Conservation (phyloP, 108 stramenopile species). For the Tribonema minus region DNA sequence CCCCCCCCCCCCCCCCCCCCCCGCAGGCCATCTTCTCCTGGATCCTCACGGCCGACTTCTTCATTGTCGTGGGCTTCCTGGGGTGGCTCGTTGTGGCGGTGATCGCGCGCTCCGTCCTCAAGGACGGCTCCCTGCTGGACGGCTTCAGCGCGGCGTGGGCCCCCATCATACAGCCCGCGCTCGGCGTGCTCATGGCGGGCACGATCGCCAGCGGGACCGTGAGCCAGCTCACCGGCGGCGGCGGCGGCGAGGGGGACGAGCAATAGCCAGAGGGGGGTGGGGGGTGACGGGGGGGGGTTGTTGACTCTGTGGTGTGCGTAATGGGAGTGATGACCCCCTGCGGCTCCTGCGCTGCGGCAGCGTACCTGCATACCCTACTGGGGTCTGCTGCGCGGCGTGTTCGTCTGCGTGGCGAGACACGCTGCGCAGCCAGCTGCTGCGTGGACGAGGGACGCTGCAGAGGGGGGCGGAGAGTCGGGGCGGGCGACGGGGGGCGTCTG, state of each 20-base stretch:
- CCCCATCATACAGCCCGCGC: conserved; percentile 70
- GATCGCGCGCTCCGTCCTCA: conserved; percentile 67
- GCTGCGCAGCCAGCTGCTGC: no score
- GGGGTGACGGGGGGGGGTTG: not conserved
- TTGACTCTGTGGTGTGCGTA: not conserved
- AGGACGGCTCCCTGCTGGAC: conserved; percentile 78
- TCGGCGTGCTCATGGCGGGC: conserved; percentile 76
- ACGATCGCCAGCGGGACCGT: conserved; percentile 41
- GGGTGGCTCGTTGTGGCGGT: conserved; percentile 87
- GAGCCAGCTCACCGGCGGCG: conserved; percentile 20
- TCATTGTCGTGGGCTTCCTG: conserved; percentile 74
- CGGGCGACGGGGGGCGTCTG: no score
- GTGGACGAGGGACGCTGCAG: no score
- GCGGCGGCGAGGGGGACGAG: not conserved
- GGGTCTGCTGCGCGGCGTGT: no score
- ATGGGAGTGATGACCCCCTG: not conserved
- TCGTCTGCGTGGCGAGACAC: no score
- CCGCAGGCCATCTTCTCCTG: conserved; percentile 64
- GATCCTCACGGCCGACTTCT: conserved; percentile 84
- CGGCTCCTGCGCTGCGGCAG: no score
- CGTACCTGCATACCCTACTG: no score
- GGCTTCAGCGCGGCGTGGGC: conserved; percentile 76
- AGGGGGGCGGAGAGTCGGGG: no score
- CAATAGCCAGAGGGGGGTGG: not conserved
- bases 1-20: no score